phyloP scores from a whole-genome alignment of 768 basidiomycete genomes.

The Mycena olivaceomarginata region DNA sequence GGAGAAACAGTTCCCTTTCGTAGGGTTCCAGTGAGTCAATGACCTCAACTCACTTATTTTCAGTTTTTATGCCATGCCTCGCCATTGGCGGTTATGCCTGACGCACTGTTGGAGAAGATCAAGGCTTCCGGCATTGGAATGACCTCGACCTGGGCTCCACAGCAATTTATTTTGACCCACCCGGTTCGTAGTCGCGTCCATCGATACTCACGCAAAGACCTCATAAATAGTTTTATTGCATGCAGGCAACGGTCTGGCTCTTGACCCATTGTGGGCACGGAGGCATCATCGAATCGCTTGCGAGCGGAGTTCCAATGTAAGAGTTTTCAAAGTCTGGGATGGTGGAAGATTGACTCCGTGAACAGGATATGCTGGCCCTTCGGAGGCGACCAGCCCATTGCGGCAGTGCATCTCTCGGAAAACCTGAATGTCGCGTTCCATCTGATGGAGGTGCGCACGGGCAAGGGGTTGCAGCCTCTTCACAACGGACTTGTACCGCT shows the following conservation, averaged over 20 bases:
- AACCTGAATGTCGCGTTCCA: slow-evolving; percentile 29
- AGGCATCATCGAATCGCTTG: slow-evolving; percentile 10
- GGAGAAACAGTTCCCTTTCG: slow-evolving; percentile 23
- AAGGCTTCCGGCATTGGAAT: slow-evolving; percentile 14
- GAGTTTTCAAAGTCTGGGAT: no score
- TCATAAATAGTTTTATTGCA: neutral
- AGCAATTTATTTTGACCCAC: slow-evolving; percentile 19
- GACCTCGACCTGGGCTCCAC: neutral
- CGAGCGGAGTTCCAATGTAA: slow-evolving; percentile 24
- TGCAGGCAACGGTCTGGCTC: slow-evolving; percentile 33
- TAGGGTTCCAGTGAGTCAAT: neutral
- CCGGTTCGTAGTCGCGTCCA: neutral
- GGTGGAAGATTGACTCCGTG: no score
- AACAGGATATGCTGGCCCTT: slow-evolving; percentile 38
- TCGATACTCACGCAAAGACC: neutral
- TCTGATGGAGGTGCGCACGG: slow-evolving; percentile 26
- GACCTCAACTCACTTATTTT: neutral
- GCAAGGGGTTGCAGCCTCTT: slow-evolving; percentile 2
- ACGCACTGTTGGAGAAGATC: neutral
- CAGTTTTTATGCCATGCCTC: slow-evolving; percentile 24
- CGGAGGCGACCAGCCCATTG: slow-evolving; percentile 15
- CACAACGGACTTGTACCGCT: neutral
- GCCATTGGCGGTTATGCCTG: neutral
- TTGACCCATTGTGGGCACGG: slow-evolving; percentile 29
- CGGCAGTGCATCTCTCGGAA: neutral